Conservation (phyloP, 371 early-diverging fungal species). For the Lichtheimia hyalospora region DNA sequence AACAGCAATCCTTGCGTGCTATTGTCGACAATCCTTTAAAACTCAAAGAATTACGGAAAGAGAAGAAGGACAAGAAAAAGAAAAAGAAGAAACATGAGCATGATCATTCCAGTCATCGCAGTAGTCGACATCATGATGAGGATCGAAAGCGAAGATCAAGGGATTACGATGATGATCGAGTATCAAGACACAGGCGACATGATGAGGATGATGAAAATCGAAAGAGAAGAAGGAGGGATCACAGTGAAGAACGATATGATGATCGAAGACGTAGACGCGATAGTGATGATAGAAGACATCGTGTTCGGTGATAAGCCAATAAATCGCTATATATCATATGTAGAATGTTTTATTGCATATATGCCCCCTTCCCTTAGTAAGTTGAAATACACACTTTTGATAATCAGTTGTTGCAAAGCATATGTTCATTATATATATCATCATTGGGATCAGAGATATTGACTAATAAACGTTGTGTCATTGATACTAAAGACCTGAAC, state of each 20-base stretch:
- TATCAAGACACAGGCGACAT: not conserved
- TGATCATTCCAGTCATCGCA: not conserved
- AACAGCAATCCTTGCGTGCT: conserved; percentile 79
- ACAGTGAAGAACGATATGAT: not conserved
- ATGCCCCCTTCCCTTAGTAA: too few relatives aligned
- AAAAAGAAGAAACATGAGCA: conserved; percentile 19
- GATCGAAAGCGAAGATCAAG: too few relatives aligned
- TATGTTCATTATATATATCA: not conserved
- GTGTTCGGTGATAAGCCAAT: too few relatives aligned
- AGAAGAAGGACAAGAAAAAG: conserved; percentile 49
- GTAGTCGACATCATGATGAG: conserved; percentile 1
- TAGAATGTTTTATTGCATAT: too few relatives aligned
- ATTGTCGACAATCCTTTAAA: conserved; percentile 77
- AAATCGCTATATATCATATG: too few relatives aligned
- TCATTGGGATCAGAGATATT: not conserved
- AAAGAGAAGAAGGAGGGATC: not conserved
- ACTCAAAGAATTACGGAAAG: conserved; percentile 57
- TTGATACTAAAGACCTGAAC: conserved; percentile 16
- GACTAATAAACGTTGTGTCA: conserved; percentile 1
- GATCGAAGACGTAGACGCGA: not conserved
- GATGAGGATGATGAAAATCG: not conserved
- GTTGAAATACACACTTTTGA: too few relatives aligned
- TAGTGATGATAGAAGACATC: not conserved
- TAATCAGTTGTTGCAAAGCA: too few relatives aligned
- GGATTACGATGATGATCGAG: not conserved